These are phyloP conservation scores for Helotiales sp. DNA, from an alignment of 2,329 filamentous ascomycete species.

Conservation along the genomic window DNA sequence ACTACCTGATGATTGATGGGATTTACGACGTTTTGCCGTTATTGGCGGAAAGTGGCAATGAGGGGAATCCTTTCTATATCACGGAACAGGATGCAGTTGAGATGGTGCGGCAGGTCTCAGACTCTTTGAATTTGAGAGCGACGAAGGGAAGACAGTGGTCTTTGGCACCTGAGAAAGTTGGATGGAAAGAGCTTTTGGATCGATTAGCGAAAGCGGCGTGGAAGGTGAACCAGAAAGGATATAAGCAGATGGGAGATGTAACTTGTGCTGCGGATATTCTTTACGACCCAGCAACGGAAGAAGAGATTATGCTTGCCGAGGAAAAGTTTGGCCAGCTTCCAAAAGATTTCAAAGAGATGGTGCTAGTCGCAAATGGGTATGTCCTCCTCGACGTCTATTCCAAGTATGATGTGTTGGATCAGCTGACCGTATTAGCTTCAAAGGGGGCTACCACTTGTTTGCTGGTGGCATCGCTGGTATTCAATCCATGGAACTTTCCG, in stretches of 20 bases:
- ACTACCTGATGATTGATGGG: constrained; percentile 15
- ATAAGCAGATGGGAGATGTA: constrained; percentile 7
- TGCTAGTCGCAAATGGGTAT: constrained; percentile 17
- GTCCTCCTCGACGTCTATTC: background rate
- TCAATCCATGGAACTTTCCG: constrained; percentile 1
- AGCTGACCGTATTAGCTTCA: constrained; percentile 8
- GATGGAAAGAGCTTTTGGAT: constrained; percentile 17
- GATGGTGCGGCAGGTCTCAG: constrained; percentile 4
- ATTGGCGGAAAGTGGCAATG: constrained; percentile 11
- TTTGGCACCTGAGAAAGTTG: constrained; percentile 13
- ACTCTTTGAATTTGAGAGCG: constrained; percentile 9
- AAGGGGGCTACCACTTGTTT: constrained; percentile 17
- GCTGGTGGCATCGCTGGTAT: constrained; percentile 15
- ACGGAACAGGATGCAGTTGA: constrained; percentile 8
- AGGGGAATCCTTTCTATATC: constrained; percentile 16
- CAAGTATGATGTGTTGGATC: background rate
- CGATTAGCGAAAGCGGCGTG: constrained; percentile 15
- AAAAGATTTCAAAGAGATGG: constrained; percentile 18
- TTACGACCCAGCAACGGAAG: constrained; percentile 14
- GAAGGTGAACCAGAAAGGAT: constrained; percentile 12
- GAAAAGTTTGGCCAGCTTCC: constrained; percentile 11
- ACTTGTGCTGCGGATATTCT: constrained; percentile 9
- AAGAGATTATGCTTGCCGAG: constrained; percentile 14
- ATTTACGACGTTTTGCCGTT: constrained; percentile 21
- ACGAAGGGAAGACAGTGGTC: constrained; percentile 12